phyloP scores from a whole-genome alignment of 2,329 filamentous ascomycete species.

The Aspergillus flavus region DNA sequence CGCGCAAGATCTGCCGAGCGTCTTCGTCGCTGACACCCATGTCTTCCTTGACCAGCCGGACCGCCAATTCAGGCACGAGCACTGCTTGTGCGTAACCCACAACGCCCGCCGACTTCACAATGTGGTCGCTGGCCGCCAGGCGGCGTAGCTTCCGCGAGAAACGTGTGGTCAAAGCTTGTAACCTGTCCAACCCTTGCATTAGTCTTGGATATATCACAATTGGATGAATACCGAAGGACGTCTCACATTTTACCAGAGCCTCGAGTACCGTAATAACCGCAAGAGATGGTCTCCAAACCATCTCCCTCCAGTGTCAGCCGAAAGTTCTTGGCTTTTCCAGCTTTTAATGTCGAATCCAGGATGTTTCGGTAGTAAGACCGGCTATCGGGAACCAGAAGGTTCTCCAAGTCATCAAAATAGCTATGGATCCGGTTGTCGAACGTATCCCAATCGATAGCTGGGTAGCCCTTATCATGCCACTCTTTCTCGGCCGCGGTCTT shows the following conservation, averaged over 20 bases:
- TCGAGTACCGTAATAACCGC: slow-evolving; percentile 81
- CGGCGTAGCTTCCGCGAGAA: slow-evolving; percentile 64
- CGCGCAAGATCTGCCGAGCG: slow-evolving; percentile 61
- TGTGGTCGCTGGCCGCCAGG: slow-evolving; percentile 63
- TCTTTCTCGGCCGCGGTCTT: slow-evolving; percentile 54
- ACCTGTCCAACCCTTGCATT: slow-evolving; percentile 30
- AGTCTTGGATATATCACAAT: neutral
- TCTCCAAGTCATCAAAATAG: slow-evolving; percentile 59
- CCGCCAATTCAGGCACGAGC: slow-evolving; percentile 70
- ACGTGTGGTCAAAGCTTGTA: slow-evolving; percentile 62
- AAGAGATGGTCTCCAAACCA: slow-evolving; percentile 59
- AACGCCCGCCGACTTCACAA: slow-evolving; percentile 68
- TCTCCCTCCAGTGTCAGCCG: slow-evolving; percentile 53
- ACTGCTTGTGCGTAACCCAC: slow-evolving; percentile 73
- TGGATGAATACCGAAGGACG: slow-evolving; percentile 5
- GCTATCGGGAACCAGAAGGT: slow-evolving; percentile 57
- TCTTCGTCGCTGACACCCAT: slow-evolving; percentile 51
- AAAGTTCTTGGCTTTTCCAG: slow-evolving; percentile 63
- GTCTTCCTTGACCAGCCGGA: slow-evolving; percentile 61
- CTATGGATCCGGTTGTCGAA: slow-evolving; percentile 62
- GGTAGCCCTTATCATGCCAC: slow-evolving; percentile 63
- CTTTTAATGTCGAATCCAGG: slow-evolving; percentile 58
- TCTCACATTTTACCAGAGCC: slow-evolving; percentile 72
- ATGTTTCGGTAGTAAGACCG: slow-evolving; percentile 63
- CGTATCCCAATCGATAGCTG: slow-evolving; percentile 67